Base-by-base conservation (phyloP, 805 yeast species). In the Barnettozyma salicaria region DNA sequence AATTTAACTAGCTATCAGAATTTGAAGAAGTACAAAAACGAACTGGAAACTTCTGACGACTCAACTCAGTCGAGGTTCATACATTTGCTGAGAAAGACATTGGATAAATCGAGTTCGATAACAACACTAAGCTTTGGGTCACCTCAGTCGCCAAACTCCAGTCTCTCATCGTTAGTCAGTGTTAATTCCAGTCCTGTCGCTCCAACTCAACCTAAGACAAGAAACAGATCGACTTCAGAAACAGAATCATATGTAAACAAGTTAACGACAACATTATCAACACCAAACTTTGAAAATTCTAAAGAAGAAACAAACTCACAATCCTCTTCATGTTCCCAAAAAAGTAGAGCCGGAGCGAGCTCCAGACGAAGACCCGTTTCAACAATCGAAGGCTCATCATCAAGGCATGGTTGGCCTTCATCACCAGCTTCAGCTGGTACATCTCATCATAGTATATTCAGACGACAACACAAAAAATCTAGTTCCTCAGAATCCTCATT, bases 1-100 rank as follows among this genome's bases (percentile, higher is more conserved):
- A 77, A 73, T 34, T 62, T 88, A 47, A 70, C 77, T 33, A 84
- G 79, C 29, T 82, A 81, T 54, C 85, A 79, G 30, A 70, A 75
- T 20, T 71, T 86, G 46, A 49, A 61, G 38, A 47, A 51, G 20
- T 52, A 61, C 48, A 65, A 64, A 43, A 54, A 48, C 30, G 61
- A 58, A 41, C 47, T 73, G 17, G 67, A 68, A 6, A 57, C 68
- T 0, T 65, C 70, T 16, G 71, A 72, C 37, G 68, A 65, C 24
- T 67, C 72, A 1, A 72, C 74, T 4, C 83, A 68, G 42, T 70
- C 66, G 42, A 68, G 74, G 43, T 89, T 70, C 61, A 76, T 76
- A 39, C 76, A 68, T 41, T 58, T 68, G 25, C 56, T 73, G 44
- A 68, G 76, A 40, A 65, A 71, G 39, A 68, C 79, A 0, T 29